A percentile compares a stretch with the other conserved stretches of the same genome.
phyloP scores from a whole-genome alignment of 2,329 filamentous ascomycete species.

The Hansfordia pulvinata region DNA sequence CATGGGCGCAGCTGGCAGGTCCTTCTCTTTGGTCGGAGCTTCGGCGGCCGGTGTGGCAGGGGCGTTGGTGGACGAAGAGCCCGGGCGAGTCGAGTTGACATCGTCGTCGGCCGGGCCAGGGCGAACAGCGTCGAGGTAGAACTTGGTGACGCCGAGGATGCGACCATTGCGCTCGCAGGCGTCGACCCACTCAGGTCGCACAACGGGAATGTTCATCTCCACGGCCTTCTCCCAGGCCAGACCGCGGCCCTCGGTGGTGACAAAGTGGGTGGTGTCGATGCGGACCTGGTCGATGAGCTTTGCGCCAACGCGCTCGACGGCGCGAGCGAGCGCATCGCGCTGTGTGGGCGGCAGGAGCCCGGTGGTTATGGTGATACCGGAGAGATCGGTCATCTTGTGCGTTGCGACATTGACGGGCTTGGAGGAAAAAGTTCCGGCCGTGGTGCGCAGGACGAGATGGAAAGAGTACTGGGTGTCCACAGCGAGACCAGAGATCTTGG shows the following conservation, averaged over 20 bases:
- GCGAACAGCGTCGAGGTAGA: slow-evolving; percentile 75
- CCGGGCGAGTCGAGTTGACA: slow-evolving; percentile 4
- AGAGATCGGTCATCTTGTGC: slow-evolving; percentile 97
- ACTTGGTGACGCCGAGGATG: slow-evolving; percentile 87
- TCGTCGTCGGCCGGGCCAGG: slow-evolving; percentile 26
- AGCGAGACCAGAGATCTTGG: slow-evolving; percentile 93
- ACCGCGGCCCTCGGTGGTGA: slow-evolving; percentile 86
- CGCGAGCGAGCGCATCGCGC: slow-evolving; percentile 58
- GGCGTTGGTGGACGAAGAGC: slow-evolving; percentile 9
- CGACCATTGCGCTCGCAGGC: slow-evolving; percentile 89
- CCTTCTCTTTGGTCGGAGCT: slow-evolving; percentile 11
- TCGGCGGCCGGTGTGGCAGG: slow-evolving; percentile 12
- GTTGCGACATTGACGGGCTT: slow-evolving; percentile 78
- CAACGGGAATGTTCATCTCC: slow-evolving; percentile 95
- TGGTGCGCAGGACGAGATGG: slow-evolving; percentile 82
- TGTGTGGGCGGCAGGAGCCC: slow-evolving; percentile 66
- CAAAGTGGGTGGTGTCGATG: slow-evolving; percentile 97
- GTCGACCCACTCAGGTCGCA: slow-evolving; percentile 92
- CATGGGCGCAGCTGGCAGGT: slow-evolving; percentile 11
- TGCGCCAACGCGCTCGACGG: slow-evolving; percentile 80
- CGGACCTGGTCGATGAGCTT: slow-evolving; percentile 81
- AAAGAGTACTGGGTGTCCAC: slow-evolving; percentile 95
- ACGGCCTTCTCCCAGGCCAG: slow-evolving; percentile 90
- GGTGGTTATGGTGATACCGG: slow-evolving; percentile 86
- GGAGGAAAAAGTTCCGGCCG: slow-evolving; percentile 73